Conservation (phyloP, 176 grass and related monocot genomes). For the Puya raimondii region DNA sequence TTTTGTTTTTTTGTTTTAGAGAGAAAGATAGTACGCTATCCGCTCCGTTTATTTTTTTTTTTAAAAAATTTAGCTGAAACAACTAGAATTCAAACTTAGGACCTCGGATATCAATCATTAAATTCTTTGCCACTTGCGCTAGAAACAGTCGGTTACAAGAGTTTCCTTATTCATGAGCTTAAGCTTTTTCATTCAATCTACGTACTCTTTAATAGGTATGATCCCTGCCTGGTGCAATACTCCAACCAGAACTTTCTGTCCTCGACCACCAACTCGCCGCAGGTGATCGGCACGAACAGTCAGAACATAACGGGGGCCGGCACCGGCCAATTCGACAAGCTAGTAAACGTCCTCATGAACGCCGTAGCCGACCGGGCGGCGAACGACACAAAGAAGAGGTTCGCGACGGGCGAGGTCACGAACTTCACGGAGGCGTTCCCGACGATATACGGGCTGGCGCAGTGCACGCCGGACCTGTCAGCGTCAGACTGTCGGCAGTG, state of each 20-base stretch:
- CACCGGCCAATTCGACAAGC: neutral
- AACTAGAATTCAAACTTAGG: no score
- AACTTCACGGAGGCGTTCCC: neutral
- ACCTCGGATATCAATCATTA: no score
- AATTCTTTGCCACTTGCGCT: no score
- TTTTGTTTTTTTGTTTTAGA: no score
- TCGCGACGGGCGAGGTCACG: neutral
- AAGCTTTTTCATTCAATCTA: no score
- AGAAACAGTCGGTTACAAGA: no score
- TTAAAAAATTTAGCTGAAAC: no score
- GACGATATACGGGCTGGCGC: neutral
- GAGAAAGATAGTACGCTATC: no score
- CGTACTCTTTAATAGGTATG: no score
- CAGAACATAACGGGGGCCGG: neutral
- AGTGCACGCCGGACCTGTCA: neutral
- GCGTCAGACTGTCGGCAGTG: conserved; percentile 23
- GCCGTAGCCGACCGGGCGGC: neutral
- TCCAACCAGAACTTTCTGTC: conserved; percentile 44
- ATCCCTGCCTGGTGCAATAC: conserved; percentile 27
- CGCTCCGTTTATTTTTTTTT: no score
- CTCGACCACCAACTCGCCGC: conserved; percentile 27
- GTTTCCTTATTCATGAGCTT: no score
- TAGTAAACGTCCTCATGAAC: neutral
- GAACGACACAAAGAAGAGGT: neutral
- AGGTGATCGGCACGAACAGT: neutral